Percentiles rank a stretch among this genome's conserved stretches.
Conservation (phyloP, 306 rosid species). For the Carpinus viminea region DNA sequence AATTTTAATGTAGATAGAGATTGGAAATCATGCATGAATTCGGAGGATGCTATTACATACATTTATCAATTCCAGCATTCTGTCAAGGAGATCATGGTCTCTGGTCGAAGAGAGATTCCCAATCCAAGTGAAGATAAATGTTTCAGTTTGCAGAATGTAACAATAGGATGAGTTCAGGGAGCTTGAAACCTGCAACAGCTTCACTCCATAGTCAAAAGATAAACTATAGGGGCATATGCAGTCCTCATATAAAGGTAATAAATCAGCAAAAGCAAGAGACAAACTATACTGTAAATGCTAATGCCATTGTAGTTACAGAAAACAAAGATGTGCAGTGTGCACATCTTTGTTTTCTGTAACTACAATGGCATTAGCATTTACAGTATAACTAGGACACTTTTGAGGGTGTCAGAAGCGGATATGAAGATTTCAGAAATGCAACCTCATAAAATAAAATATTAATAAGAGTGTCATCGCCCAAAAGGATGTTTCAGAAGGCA, state of each 20-base stretch:
- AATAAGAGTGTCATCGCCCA: neutral
- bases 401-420: neutral
- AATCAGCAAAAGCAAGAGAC: neutral
- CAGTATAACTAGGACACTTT: neutral
- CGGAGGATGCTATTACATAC: conserved; percentile 45
- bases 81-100: conserved; percentile 89
- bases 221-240: conserved; percentile 4
- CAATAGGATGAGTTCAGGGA: conserved; percentile 92
- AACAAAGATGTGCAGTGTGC: neutral
- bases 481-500: neutral
- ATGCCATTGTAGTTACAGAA: neutral
- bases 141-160: conserved; percentile 72
- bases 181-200: conserved; percentile 63
- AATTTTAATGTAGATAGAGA: neutral
- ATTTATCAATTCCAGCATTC: conserved; percentile 71
- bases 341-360: no score
- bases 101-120: conserved; percentile 74
- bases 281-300: neutral
- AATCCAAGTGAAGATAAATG: conserved; percentile 80
- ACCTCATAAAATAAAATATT: neutral
- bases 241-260: neutral
- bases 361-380: no score
- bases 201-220: conserved; percentile 17
- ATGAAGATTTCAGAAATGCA: neutral
- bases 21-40: conserved; percentile 10